Percentiles rank a stretch among this genome's conserved stretches.
Evolutionary conservation across 2,329 filamentous ascomycete species (phyloP).

Genomic region (Dactylellina parvicollis): DNA sequence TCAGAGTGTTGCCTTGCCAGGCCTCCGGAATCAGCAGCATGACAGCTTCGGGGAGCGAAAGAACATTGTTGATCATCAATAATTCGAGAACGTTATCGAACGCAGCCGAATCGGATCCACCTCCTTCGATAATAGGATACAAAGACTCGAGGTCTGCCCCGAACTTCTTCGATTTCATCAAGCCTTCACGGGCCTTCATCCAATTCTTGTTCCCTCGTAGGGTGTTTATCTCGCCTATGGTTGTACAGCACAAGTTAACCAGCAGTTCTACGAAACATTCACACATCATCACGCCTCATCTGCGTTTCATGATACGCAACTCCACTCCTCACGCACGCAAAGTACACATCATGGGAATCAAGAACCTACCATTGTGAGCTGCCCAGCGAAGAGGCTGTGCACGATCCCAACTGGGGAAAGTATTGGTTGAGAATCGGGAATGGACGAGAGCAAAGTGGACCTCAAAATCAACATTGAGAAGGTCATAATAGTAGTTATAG

Average conservation of each 20-base stretch:
- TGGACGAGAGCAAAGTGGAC: constrained; percentile 96
- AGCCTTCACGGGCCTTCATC: constrained; percentile 96
- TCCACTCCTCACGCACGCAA: constrained; percentile 17
- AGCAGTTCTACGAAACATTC: constrained; percentile 35
- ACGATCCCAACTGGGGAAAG: constrained; percentile 97
- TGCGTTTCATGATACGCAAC: constrained; percentile 5
- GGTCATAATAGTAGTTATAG: constrained; percentile 96
- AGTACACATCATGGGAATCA: constrained; percentile 52
- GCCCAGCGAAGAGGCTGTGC: constrained; percentile 96
- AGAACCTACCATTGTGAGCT: constrained; percentile 82
- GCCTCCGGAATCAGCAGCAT: constrained; percentile 99
- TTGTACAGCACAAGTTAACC: constrained; percentile 53
- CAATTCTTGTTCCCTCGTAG: constrained; percentile 98
- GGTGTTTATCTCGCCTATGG: constrained; percentile 86
- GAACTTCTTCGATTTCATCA: constrained; percentile 91
- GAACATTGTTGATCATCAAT: constrained; percentile 91
- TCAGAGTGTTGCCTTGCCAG: constrained; percentile 90
- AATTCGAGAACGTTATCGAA: constrained; percentile 97
- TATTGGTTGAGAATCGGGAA: constrained; percentile 97
- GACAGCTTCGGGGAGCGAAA: constrained; percentile 92
- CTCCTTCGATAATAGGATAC: constrained; percentile 95
- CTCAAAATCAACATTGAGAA: constrained; percentile 96
- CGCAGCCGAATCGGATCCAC: constrained; percentile 93
- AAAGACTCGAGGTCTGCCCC: constrained; percentile 89
- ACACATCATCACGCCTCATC: constrained; percentile 26